These are phyloP conservation scores for Encephalitozoon hellem DNA, from an alignment of 371 early-diverging fungal species.

Conservation along the genomic window DNA sequence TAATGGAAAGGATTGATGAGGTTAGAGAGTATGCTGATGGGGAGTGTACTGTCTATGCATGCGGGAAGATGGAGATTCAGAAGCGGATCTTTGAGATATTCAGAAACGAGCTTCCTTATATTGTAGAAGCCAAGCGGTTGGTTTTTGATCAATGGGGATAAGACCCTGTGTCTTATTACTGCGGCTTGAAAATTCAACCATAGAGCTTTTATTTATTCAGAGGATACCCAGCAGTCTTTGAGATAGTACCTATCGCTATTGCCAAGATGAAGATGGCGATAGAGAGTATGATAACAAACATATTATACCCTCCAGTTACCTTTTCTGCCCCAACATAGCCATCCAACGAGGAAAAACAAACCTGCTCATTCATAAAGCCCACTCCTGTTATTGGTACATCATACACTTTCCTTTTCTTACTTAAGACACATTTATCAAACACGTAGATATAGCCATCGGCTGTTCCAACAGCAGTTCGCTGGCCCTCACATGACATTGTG, in stretches of 20 bases:
- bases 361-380: slow-evolving; percentile 10
- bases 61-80: slow-evolving; percentile 47
- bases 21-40: slow-evolving; percentile 10
- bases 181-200: neutral
- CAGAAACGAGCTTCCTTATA: neutral
- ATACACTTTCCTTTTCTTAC: slow-evolving; percentile 21
- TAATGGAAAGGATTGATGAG: slow-evolving; percentile 2
- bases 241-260: neutral
- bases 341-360: slow-evolving; percentile 37
- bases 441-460: slow-evolving; percentile 23
- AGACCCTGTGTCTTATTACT: neutral
- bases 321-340: slow-evolving; percentile 30
- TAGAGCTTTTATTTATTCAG: neutral
- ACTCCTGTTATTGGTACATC: slow-evolving; percentile 45
- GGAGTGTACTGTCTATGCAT: slow-evolving; percentile 31
- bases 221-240: neutral
- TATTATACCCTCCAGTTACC: neutral
- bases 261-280: slow-evolving; percentile 21
- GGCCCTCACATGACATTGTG: slow-evolving; percentile 5
- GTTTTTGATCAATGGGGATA: slow-evolving; percentile 47
- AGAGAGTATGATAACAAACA: neutral
- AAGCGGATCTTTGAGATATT: slow-evolving; percentile 30
- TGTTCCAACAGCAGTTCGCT: slow-evolving; percentile 20
- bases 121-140: slow-evolving; percentile 34
- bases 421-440: neutral